A percentile compares a stretch with the other conserved stretches of the same genome.
Conservation (phyloP, 441 rosid species). For the Gossypium trilobum region DNA sequence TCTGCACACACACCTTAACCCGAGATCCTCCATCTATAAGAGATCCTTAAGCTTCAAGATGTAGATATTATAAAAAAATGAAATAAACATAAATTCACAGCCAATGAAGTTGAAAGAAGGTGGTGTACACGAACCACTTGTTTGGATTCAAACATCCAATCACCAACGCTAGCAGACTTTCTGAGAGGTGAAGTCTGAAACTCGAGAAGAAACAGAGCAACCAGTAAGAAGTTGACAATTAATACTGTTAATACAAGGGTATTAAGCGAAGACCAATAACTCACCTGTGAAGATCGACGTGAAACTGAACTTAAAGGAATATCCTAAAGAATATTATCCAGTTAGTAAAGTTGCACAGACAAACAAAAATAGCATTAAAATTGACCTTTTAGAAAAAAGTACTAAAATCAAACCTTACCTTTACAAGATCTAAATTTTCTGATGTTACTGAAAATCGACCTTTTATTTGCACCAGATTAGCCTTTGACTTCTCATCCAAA, state of each 20-base stretch:
- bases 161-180: constrained; percentile 94
- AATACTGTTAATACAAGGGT: constrained; percentile 13
- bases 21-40: not conserved
- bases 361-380: constrained; percentile 14
- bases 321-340: constrained; percentile 55
- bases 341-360: constrained; percentile 35
- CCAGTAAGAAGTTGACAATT: constrained; percentile 16
- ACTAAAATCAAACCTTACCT: constrained; percentile 39
- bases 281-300: constrained; percentile 77
- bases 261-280: constrained; percentile 25
- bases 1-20: not conserved
- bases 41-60: not conserved
- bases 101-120: not conserved
- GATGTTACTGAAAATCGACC: constrained; percentile 97
- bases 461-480: constrained; percentile 85
- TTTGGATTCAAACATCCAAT: constrained; percentile 67
- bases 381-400: not conserved
- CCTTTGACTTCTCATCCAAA: constrained; percentile 83
- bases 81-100: not conserved
- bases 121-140: constrained; percentile 39
- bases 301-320: constrained; percentile 67
- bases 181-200: constrained; percentile 69
- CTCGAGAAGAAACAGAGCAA: constrained; percentile 18
- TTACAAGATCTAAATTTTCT: constrained; percentile 84
- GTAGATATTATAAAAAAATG: constrained; percentile 6